These are phyloP conservation scores for Phytophthora uliginosa DNA, from an alignment of 352 stramenopile species.

Conservation along the genomic window DNA sequence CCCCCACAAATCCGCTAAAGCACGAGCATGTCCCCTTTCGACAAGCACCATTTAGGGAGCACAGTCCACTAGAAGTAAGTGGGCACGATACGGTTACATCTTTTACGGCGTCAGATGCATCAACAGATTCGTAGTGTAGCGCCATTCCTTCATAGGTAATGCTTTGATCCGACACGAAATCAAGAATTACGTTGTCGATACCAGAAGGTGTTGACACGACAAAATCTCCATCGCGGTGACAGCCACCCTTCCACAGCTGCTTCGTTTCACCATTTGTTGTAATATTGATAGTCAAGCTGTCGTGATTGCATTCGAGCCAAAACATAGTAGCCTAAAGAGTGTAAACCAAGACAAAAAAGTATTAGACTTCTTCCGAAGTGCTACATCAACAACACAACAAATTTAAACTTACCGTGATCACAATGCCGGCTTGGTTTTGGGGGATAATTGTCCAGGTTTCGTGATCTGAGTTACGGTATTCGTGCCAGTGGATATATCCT, in stretches of 20 bases:
- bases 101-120: slow-evolving; percentile 5
- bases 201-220: slow-evolving; percentile 34
- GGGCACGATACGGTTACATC: slow-evolving; percentile 47
- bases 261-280: slow-evolving; percentile 16
- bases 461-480: slow-evolving; percentile 47
- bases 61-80: slow-evolving; percentile 33
- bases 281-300: slow-evolving; percentile 43
- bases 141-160: slow-evolving; percentile 53
- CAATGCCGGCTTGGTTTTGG: slow-evolving; percentile 22
- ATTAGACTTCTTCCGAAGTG: not conserved
- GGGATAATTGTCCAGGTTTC: slow-evolving; percentile 58
- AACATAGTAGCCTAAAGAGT: slow-evolving; percentile 49
- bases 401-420: slow-evolving; percentile 51
- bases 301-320: slow-evolving; percentile 71
- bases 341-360: not conserved
- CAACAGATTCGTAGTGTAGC: slow-evolving; percentile 50
- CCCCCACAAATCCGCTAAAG: slow-evolving; percentile 66
- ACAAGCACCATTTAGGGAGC: slow-evolving; percentile 63
- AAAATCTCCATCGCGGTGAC: slow-evolving; percentile 54
- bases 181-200: slow-evolving; percentile 47
- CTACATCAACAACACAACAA: not conserved
- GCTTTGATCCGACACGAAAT: slow-evolving; percentile 54
- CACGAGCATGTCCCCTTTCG: slow-evolving; percentile 53
- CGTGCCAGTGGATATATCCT: slow-evolving; percentile 45
- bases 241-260: slow-evolving; percentile 63